Evolutionary conservation across 345 rosid genomes (phyloP).

Genomic region (Citropsis articulata): DNA sequence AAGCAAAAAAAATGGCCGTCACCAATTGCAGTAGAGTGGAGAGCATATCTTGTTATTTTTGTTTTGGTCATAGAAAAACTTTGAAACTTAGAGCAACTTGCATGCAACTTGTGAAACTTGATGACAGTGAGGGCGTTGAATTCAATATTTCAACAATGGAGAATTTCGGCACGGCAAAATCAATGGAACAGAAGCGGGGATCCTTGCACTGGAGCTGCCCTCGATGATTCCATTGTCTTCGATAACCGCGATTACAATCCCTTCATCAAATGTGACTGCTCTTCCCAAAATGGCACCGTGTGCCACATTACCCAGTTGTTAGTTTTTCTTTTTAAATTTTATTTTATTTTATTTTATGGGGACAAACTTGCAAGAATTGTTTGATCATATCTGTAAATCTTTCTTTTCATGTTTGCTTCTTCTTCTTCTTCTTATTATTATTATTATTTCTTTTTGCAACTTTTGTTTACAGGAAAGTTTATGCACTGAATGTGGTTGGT

Average conservation of each 20-base stretch:
- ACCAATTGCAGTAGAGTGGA: no score
- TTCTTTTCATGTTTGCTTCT: neutral
- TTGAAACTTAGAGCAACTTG: neutral
- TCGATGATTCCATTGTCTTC: slow-evolving; percentile 13
- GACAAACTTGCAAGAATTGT: neutral
- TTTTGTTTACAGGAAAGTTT: slow-evolving; percentile 35
- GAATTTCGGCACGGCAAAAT: slow-evolving; percentile 12
- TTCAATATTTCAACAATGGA: slow-evolving; percentile 44
- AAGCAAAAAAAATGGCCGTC: no score
- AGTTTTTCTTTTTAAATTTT: neutral
- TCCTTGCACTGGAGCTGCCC: slow-evolving; percentile 46
- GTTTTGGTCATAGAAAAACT: no score
- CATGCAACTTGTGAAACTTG: neutral
- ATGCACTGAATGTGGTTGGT: slow-evolving; percentile 30
- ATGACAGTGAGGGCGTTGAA: slow-evolving; percentile 37
- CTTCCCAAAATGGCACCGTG: slow-evolving; percentile 24
- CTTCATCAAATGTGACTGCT: slow-evolving; percentile 47
- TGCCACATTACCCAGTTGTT: slow-evolving; percentile 47
- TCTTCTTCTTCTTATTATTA: no score
- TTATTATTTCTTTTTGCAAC: neutral
- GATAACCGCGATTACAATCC: slow-evolving; percentile 20
- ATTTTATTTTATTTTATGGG: no score
- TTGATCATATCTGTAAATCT: neutral
- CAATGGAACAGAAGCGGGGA: slow-evolving; percentile 51
- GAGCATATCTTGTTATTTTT: no score